Evolutionary conservation across 1,139 yeast genomes (phyloP).

Genomic region (Pneumocystis carinii): DNA sequence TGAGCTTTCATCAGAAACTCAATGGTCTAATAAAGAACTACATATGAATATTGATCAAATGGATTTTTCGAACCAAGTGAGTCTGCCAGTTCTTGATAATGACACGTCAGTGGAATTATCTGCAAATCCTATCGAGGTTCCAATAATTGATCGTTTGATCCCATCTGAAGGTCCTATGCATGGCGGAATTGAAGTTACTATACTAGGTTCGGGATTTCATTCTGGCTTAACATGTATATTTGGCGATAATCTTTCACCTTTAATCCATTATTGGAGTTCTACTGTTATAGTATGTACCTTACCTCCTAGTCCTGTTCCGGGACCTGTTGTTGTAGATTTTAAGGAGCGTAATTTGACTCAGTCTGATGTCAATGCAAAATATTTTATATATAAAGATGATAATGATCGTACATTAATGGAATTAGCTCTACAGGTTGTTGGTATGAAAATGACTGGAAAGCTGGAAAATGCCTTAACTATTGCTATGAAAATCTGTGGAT

Average conservation of each 20-base stretch:
- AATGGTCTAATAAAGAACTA: neutral
- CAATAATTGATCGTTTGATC: constrained; percentile 39
- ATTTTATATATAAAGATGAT: constrained; percentile 82
- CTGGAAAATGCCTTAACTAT: constrained; percentile 57
- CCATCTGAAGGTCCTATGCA: constrained; percentile 91
- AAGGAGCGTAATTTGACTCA: constrained; percentile 28
- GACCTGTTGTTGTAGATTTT: constrained; percentile 80
- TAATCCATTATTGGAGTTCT: constrained; percentile 93
- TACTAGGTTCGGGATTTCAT: constrained; percentile 72
- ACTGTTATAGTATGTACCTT: constrained; percentile 82
- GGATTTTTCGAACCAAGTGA: neutral
- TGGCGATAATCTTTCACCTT: constrained; percentile 68
- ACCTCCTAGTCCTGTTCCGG: constrained; percentile 80
- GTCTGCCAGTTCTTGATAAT: neutral
- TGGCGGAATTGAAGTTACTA: constrained; percentile 89
- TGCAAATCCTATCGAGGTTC: neutral
- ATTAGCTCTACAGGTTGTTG: constrained; percentile 83
- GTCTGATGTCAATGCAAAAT: constrained; percentile 24
- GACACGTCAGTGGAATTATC: neutral
- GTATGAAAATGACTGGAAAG: constrained; percentile 85
- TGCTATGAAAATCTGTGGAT: constrained; percentile 1
- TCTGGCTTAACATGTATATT: constrained; percentile 72
- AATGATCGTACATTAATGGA: constrained; percentile 86
- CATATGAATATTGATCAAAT: neutral
- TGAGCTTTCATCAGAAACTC: neutral